Evolutionary conservation across 495 filamentous ascomycete species (phyloP).

Genomic region (Lentithecium fluviatile): DNA sequence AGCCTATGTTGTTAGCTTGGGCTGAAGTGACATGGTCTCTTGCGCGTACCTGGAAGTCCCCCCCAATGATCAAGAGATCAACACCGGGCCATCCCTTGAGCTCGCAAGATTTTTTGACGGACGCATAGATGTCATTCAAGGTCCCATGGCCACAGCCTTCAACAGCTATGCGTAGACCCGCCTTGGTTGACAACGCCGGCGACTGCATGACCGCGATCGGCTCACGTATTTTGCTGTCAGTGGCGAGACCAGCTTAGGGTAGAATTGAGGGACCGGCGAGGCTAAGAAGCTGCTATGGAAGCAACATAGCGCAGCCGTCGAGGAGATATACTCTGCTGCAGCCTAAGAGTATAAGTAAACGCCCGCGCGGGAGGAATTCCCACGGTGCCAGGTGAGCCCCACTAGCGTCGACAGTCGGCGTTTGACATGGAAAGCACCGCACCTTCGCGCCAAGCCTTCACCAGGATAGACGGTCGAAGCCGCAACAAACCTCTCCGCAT

Average conservation of each 20-base stretch:
- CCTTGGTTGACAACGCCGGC: conserved; percentile 22
- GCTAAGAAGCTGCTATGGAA: no score
- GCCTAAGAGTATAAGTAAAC: no score
- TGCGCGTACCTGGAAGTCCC: conserved; percentile 74
- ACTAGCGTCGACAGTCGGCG: conserved; percentile 24
- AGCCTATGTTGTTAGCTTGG: conserved; percentile 53
- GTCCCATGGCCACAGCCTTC: conserved; percentile 92
- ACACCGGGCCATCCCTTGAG: conserved; percentile 71
- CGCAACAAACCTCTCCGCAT: no score
- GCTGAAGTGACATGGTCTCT: no score
- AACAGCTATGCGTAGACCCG: conserved; percentile 56
- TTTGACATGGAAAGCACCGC: conserved; percentile 10
- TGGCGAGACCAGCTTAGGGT: no score
- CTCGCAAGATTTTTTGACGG: conserved; percentile 60
- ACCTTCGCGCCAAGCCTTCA: no score
- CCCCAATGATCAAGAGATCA: conserved; percentile 83
- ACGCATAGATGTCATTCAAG: conserved; percentile 83
- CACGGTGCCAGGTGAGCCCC: background rate
- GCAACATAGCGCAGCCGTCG: no score
- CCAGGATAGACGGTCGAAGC: no score
- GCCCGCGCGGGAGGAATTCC: no score
- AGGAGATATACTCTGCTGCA: no score
- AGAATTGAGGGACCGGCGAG: no score
- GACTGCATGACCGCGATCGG: conserved; percentile 14
- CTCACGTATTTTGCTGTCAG: background rate